Evolutionary conservation across 768 basidiomycete genomes (phyloP).

Genomic region (Vararia minispora): DNA sequence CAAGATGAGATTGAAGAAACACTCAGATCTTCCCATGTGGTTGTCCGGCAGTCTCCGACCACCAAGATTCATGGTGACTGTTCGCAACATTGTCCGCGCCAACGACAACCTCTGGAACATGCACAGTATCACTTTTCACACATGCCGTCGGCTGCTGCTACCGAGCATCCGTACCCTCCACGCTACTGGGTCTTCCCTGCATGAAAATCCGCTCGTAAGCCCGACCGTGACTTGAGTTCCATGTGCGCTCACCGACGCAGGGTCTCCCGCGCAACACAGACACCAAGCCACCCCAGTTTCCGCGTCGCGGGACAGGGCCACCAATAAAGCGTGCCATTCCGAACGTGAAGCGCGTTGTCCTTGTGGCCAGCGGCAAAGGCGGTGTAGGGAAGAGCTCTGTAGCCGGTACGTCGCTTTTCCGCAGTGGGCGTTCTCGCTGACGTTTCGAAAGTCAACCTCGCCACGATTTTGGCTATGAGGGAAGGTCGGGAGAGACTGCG

Average conservation of each 20-base stretch:
- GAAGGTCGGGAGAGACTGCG: conserved; percentile 33
- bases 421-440: background rate
- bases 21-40: no score
- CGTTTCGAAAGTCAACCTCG: conserved; percentile 56
- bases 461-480: conserved; percentile 52
- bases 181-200: no score
- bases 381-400: conserved; percentile 95
- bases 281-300: conserved; percentile 40
- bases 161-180: no score
- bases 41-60: no score
- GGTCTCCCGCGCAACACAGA: conserved; percentile 19
- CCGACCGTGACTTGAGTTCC: conserved; percentile 2
- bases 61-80: no score
- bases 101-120: no score
- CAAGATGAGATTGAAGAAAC: no score
- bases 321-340: conserved; percentile 47
- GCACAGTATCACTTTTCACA: no score
- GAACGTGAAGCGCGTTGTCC: conserved; percentile 70
- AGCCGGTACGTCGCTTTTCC: conserved; percentile 45
- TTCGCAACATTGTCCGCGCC: no score
- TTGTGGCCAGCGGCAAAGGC: conserved; percentile 88
- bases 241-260: conserved; percentile 10
- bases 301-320: conserved; percentile 42
- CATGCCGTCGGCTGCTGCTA: no score
- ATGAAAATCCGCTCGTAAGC: conserved; percentile 50